A percentile compares a stretch with the other conserved stretches of the same genome.
Evolutionary conservation across 2,329 filamentous ascomycete genomes (phyloP).

Genomic region (Metarhizium humberi): DNA sequence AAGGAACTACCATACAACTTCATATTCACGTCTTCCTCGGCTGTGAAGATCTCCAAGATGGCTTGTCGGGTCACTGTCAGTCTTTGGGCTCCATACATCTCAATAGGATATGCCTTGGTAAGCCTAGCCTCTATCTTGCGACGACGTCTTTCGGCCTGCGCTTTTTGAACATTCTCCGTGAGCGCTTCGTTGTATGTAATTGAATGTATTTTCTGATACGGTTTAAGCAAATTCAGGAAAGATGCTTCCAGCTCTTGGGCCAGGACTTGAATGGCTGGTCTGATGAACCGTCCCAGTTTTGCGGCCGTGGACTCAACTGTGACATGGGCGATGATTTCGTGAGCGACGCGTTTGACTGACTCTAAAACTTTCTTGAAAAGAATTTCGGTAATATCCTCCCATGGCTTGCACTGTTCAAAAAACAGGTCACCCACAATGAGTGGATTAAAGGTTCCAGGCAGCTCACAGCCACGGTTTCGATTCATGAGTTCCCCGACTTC

Average conservation of each 20-base stretch:
- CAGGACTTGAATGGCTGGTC: conserved; percentile 10
- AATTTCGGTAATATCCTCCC: conserved; percentile 34
- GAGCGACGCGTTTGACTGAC: conserved; percentile 1
- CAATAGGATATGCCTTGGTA: conserved; percentile 5
- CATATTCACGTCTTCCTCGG: conserved; percentile 1
- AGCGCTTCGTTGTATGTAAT: conserved; percentile 46
- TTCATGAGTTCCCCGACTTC: conserved; percentile 12
- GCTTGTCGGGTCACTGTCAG: background rate
- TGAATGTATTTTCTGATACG: conserved; percentile 33
- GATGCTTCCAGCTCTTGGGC: conserved; percentile 26
- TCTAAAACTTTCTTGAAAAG: conserved; percentile 5
- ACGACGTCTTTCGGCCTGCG: conserved; percentile 10
- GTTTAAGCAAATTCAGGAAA: conserved; percentile 31
- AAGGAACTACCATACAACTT: conserved; percentile 2
- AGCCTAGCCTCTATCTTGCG: background rate
- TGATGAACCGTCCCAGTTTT: conserved; percentile 7
- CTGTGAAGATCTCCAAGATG: background rate
- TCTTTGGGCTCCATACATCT: background rate
- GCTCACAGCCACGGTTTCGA: conserved; percentile 31
- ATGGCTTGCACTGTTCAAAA: conserved; percentile 46
- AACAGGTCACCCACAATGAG: conserved; percentile 51
- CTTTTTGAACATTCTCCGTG: conserved; percentile 24
- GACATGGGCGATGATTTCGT: conserved; percentile 6
- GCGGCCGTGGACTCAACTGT: conserved; percentile 10
- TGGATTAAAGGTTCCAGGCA: conserved; percentile 53